Evolutionary conservation across 805 yeast genomes (phyloP), one percentile per base, ranked within the genome.

Genomic region (Yamadazyma sp.): DNA sequence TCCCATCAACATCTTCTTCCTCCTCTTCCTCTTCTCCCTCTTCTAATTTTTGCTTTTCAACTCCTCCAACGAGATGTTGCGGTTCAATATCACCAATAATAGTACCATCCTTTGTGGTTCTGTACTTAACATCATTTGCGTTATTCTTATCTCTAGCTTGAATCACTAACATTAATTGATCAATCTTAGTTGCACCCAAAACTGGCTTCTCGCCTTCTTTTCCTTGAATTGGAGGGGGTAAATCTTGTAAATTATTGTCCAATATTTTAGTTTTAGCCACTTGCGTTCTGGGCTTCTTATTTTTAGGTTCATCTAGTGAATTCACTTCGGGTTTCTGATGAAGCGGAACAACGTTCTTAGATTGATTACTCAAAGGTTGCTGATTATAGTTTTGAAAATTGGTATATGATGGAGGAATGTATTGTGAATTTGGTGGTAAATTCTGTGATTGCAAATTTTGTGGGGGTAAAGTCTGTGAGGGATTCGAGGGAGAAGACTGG

Each of bases 101-200:
- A 23, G 80, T 75, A 1, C 95, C 94, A 56, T 82, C 89, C 7
- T 75, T 75, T 1, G 81, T 76, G 42, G 78, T 80, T 14, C 32
- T 38, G 11, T 38, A 38, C 31, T 72, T 69, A 27, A 84, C 80
- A 31, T 70, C 75, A 8, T 78, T 74, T n/a, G 76, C 76, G 17
- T 81, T 69, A 7, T 89, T 85, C 44, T 84, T 82, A 40, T 82
- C 84, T 33, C 95, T 72, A 0, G 96, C 95, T 57, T 89, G 95
- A 35, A 89, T 83, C 24, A 87, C 85, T 31, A 89, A 68, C 96
- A 89, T 87, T 50, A 89, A 65, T 50, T 83, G 94, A 60, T 89
- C 98, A 18, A 89, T 86, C 52, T 85, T 85, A 0, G 96, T 89
- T 3, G 89, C 87, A 2, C 96, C 96, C 5, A 86, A 57, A 15